Base-by-base conservation (phyloP, 768 basidiomycete genomes). In the Tremella fuciformis region DNA sequence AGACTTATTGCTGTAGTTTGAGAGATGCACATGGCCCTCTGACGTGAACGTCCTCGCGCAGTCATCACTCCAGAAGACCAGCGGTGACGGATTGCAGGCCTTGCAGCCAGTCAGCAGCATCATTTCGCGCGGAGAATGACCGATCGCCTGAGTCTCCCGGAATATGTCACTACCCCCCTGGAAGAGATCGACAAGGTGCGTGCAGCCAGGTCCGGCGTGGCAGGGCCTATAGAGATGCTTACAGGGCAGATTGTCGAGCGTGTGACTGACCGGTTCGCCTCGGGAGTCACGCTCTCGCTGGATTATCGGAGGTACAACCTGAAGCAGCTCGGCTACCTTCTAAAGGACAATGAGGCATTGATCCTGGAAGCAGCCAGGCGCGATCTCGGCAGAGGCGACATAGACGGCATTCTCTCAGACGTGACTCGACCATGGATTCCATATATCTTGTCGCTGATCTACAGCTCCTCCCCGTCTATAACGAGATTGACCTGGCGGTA, bases 301-400 rank as follows among this genome's bases (percentile, higher is more conserved):
- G 66, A 68, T 8, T 73, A 73, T 46, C 50, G 77, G 48, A 52
- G 70, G 15, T 70, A 67, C 50, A 70, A 76, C 55, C 66, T 78
- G 51, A 75, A 78, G 53, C 69, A 75, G 47, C 62, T 78, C 0
- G 74, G 62, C 0, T 78, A 73, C 44, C 26, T 76, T n/a, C 62
- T 78, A 48, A 53, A 70, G 50, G 77, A 78, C 46, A 74, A 78
- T 58, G 62, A 65, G 29, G 48, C 55, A 16, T 55, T 40, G 41
- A 74, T 78, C 42, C 53, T 59, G 8, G 53, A 63, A 24, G 70
- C 73, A 15, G 54, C 75, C 21, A 56, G 60, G 21, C 52, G 53
- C 8, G 77, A 78, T 58, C 44, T 78, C n/a, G 76, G 69, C 18
- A 67, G 69, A 41, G 64, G 64, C 1, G 49, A 22, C 1, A 64